Percentiles rank a stretch among this genome's conserved stretches.
phyloP scores from a whole-genome alignment of 2,329 filamentous ascomycete species.

The Penicillium griseofulvum region DNA sequence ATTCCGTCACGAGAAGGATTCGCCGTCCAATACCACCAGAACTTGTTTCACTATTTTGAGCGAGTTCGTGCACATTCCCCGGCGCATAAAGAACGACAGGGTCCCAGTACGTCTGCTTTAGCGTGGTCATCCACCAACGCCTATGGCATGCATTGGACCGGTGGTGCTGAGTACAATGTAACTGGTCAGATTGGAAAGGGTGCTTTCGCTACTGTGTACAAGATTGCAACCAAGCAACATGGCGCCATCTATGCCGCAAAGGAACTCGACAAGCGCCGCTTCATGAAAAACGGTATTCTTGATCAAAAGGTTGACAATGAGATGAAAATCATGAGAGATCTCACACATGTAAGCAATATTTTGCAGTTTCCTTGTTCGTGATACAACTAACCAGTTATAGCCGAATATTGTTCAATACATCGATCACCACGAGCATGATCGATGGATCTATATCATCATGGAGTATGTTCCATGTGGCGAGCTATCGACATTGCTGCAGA shows the following conservation, averaged over 20 bases:
- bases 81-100: slow-evolving; percentile 22
- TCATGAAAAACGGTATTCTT: slow-evolving; percentile 86
- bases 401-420: slow-evolving; percentile 89
- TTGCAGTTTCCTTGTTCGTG: background rate
- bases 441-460: slow-evolving; percentile 94
- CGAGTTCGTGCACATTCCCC: slow-evolving; percentile 28
- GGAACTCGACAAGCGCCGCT: slow-evolving; percentile 86
- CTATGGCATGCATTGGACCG: slow-evolving; percentile 73
- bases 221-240: slow-evolving; percentile 79
- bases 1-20: slow-evolving; percentile 74
- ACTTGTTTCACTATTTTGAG: slow-evolving; percentile 66
- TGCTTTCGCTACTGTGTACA: slow-evolving; percentile 91
- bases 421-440: slow-evolving; percentile 79
- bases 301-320: slow-evolving; percentile 95
- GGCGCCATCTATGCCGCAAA: slow-evolving; percentile 86
- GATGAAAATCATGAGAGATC: slow-evolving; percentile 88
- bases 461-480: slow-evolving; percentile 84
- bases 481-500: slow-evolving; percentile 68
- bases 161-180: slow-evolving; percentile 80
- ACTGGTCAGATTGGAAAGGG: slow-evolving; percentile 82
- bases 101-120: slow-evolving; percentile 25
- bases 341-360: slow-evolving; percentile 67
- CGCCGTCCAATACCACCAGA: slow-evolving; percentile 64
- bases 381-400: slow-evolving; percentile 42
- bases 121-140: slow-evolving; percentile 42